Evolutionary conservation across 1,139 yeast genomes (phyloP).

Genomic region (Sugiyamaella neomexicana): DNA sequence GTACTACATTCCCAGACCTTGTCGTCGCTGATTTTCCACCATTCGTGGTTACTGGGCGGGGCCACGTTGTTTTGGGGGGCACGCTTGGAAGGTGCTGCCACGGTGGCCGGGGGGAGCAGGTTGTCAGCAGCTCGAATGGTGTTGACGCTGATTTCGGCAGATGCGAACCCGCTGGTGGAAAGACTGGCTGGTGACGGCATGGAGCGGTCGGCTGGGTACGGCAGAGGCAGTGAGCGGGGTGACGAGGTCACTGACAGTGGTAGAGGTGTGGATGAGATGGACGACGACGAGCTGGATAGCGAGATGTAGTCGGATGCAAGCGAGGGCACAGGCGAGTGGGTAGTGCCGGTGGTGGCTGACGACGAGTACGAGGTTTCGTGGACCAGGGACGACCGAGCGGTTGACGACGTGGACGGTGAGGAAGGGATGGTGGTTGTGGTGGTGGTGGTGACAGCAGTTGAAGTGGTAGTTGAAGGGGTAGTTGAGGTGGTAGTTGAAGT

Average conservation of each 20-base stretch:
- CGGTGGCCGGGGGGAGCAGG: slow-evolving; percentile 9
- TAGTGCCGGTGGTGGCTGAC: slow-evolving; percentile 4
- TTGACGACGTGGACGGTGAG: neutral
- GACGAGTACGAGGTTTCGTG: slow-evolving; percentile 13
- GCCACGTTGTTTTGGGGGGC: slow-evolving; percentile 12
- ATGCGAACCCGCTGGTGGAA: slow-evolving; percentile 25
- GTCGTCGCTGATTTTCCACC: slow-evolving; percentile 87
- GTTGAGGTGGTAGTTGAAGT: neutral
- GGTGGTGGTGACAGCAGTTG: neutral
- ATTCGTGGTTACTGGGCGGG: slow-evolving; percentile 40
- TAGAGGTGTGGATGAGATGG: slow-evolving; percentile 4
- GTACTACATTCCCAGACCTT: slow-evolving; percentile 62
- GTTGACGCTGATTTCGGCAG: slow-evolving; percentile 20
- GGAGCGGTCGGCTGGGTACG: slow-evolving; percentile 19
- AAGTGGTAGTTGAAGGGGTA: neutral
- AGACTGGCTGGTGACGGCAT: slow-evolving; percentile 31
- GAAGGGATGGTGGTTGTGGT: neutral
- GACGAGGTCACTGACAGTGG: slow-evolving; percentile 11
- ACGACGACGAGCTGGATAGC: slow-evolving; percentile 2
- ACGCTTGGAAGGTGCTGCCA: neutral
- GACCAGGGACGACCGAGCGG: slow-evolving; percentile 15
- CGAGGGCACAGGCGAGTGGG: slow-evolving; percentile 10
- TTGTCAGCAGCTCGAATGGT: slow-evolving; percentile 8
- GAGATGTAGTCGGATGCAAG: slow-evolving; percentile 12
- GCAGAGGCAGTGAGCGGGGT: slow-evolving; percentile 15